Conservation (phyloP, 371 early-diverging fungal species). For the Haplosporangium sp. region DNA sequence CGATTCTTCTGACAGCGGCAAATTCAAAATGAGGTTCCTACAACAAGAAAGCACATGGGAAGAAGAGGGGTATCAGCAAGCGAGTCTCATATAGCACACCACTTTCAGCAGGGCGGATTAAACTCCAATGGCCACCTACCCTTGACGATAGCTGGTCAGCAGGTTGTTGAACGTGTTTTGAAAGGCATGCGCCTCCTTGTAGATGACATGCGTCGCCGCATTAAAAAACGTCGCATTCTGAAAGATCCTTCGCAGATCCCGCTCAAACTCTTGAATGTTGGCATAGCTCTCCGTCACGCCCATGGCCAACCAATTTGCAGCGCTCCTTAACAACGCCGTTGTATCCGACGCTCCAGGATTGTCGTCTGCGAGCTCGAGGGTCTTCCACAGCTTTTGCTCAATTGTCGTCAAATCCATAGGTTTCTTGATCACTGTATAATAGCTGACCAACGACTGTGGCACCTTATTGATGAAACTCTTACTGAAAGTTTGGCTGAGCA, state of each 20-base stretch:
- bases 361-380: constrained; percentile 16
- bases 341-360: constrained; percentile 8
- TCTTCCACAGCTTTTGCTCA: constrained; percentile 62
- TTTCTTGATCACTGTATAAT: constrained; percentile 68
- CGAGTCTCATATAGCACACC: neutral
- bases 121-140: constrained; percentile 14
- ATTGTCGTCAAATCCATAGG: constrained; percentile 85
- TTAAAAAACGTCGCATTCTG: constrained; percentile 59
- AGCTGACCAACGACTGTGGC: constrained; percentile 45
- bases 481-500: constrained; percentile 36
- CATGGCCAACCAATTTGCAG: constrained; percentile 9
- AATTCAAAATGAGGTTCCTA: constrained; percentile 15
- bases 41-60: neutral
- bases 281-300: constrained; percentile 56
- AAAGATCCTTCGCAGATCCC: constrained; percentile 68
- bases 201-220: constrained; percentile 45
- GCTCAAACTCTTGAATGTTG: constrained; percentile 61
- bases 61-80: neutral
- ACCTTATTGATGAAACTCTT: constrained; percentile 52
- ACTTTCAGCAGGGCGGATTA: neutral
- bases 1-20: constrained; percentile 36
- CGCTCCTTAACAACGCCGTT: neutral
- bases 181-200: constrained; percentile 48
- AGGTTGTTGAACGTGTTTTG: constrained; percentile 21
- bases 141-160: constrained; percentile 29